Evolutionary conservation across 768 basidiomycete species (phyloP).

Genomic region (Glaciozyma antarctica): DNA sequence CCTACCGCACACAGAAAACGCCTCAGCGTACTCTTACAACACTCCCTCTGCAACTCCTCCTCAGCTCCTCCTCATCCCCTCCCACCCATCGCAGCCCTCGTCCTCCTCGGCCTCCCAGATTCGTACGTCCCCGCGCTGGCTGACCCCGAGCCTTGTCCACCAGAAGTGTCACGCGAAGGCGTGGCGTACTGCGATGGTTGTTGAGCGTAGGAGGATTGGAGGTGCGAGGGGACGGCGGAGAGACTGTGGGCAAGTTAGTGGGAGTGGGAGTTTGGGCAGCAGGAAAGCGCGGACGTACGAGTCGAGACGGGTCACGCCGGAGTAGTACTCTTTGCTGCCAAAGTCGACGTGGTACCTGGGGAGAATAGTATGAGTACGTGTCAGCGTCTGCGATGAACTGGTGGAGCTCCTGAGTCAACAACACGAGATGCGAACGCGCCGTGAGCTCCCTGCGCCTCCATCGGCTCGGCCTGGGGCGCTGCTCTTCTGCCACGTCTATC

Average conservation of each 20-base stretch:
- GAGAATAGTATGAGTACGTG: background rate
- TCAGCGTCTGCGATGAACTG: background rate
- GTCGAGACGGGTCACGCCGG: background rate
- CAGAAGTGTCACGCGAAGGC: no score
- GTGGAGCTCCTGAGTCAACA: background rate
- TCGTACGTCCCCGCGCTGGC: background rate
- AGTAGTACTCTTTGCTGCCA: background rate
- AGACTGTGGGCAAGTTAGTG: background rate
- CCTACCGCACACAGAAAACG: no score
- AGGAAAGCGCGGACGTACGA: background rate
- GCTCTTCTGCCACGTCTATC: background rate
- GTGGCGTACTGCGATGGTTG: no score
- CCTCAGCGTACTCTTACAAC: no score
- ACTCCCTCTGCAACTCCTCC: background rate
- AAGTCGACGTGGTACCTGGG: background rate
- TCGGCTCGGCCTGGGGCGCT: background rate
- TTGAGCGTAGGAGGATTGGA: background rate
- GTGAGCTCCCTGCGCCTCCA: background rate
- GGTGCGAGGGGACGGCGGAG: background rate
- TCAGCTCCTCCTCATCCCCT: background rate
- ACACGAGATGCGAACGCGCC: background rate
- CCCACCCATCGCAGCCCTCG: background rate
- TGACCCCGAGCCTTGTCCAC: background rate
- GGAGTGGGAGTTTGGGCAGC: no score
- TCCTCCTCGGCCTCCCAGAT: background rate